Base-by-base conservation (phyloP, 2,329 filamentous ascomycete genomes). In the Onygenales sp. region DNA sequence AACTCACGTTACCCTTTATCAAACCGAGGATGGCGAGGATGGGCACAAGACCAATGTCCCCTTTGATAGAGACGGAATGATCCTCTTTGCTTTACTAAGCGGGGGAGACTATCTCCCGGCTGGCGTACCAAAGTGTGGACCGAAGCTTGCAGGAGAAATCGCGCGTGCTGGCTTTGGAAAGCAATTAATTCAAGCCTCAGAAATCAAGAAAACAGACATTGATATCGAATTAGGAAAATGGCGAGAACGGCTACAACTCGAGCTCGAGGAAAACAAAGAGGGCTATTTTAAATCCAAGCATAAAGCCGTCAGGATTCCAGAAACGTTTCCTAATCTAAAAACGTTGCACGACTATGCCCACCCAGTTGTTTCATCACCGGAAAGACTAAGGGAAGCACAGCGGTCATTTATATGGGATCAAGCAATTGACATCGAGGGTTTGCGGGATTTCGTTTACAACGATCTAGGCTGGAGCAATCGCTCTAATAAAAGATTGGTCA, bases 31-130 rank as follows among this genome's bases (percentile, higher is more conserved):
- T 39, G 80, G 83, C 0, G 76, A 76, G 60, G 68, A 71, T n/a
- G 86, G 85, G 0, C 36, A 57, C 0, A 52, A 52, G 6, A 31
- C 48, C 2, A 71, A 69, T 49, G 62, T 70, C 17, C 58, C 59
- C 11, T 74, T 97, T 45, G 88, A 91, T 62, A 78, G 86, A 17
- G 84, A 93, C 57, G 92, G 90, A 0, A 95, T 98, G 91, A 86
- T 97, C 21, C 73, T 98, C 10, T 86, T 97, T 17, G 93, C 93
- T 0, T 74, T 98, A 57, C 90, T 98, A 80, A 96, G 91, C 61
- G 93, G 93, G 6, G 93, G 93, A 6, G 93, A 98, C 68, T 98
- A 98, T 62, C 76, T 92, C 0, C 88, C 91, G 0, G 87, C 89
- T 52, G 93, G 93, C 0, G 85, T 98, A 13, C 84, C 87, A 0